Evolutionary conservation across 257 asterid genomes (phyloP), one percentile per base, ranked within the genome.

Genomic region (Ophiorrhiza pumila): DNA sequence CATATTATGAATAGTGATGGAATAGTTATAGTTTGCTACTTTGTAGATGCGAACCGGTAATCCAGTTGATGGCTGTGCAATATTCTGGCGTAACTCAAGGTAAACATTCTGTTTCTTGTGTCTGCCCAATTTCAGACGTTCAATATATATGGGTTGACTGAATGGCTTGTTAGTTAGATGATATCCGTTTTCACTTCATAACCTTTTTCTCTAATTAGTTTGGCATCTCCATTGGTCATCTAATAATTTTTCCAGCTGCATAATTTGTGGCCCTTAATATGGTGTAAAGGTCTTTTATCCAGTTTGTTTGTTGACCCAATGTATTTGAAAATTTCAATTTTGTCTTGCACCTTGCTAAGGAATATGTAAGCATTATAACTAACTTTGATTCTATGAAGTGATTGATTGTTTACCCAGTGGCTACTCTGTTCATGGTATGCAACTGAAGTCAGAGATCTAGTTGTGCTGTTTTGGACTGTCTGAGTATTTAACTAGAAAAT

Each of bases 51-150:
- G 98, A 72, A 94, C 98, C 17, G 97, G 98, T 57, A 79, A 83
- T 79, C 91, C 90, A 60, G 85, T 81, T 42, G 98, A 94, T 86
- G 98, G 98, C 60, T 94, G 98, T 88, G 97, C 98, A 71, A 86
- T 85, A 77, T 91, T 94, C 80, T 94, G 98, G 98, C 90, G 90
- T 77, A 79, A 58, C 58, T 88, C 96, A 76, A 87, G 96, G 98
- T 89, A 84, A 70, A 63, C 59, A 45, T 78, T 72, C 56, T 65
- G 34, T 80, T 68, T 73, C 47, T 71, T 74, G 69, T 75, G 50
- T 67, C 68, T 65, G 58, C 77, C 50, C 74, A 52, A 37, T 22
- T 31, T 58, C 67, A 71, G 20, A 37, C 46, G 14, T 35, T 65
- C 22, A n/a, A 37, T 41, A 10, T 37, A 13, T 1, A 11, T 18